Percentiles rank a stretch among this genome's conserved stretches.
Evolutionary conservation across 768 basidiomycete genomes (phyloP).

Genomic region (Russula sp.): DNA sequence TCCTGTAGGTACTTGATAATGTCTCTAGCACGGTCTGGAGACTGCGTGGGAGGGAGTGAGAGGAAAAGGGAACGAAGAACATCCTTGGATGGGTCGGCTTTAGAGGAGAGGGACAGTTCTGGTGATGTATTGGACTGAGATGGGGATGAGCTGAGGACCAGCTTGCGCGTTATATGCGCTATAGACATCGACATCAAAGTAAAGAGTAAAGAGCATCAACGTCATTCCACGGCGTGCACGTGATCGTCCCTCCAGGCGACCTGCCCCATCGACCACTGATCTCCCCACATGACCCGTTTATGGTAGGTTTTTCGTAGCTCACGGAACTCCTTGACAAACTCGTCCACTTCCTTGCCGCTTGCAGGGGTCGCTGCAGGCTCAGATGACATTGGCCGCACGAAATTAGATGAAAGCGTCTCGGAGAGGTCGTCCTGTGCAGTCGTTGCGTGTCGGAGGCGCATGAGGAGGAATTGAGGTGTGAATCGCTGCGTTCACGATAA

Average conservation of each 20-base stretch:
- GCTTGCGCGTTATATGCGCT: conserved; percentile 15
- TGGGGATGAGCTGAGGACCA: conserved; percentile 3
- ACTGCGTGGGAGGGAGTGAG: conserved; percentile 31
- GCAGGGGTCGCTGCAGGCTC: conserved; percentile 15
- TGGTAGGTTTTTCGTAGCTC: conserved; percentile 87
- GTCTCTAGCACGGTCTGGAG: conserved; percentile 26
- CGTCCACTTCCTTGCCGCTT: conserved; percentile 59
- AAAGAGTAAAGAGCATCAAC: background rate
- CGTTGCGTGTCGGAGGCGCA: conserved; percentile 81
- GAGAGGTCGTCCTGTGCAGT: conserved; percentile 88
- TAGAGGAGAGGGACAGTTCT: background rate
- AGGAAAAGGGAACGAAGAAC: conserved; percentile 34
- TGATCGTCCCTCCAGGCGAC: conserved; percentile 75
- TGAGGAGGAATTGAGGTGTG: conserved; percentile 78
- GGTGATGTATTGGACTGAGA: background rate
- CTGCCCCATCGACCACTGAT: conserved; percentile 78
- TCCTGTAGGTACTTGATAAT: conserved; percentile 28
- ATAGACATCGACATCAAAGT: conserved; percentile 12
- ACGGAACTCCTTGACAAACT: conserved; percentile 84
- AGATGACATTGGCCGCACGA: conserved; percentile 49
- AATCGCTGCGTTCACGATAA: conserved; percentile 48
- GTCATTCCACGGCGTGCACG: background rate
- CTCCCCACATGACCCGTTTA: conserved; percentile 85
- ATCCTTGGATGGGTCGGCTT: conserved; percentile 25
- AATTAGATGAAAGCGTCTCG: conserved; percentile 75